Percentiles rank a stretch among this genome's conserved stretches.
Evolutionary conservation across 2,329 filamentous ascomycete species (phyloP).

Genomic region (Phyllosticta citribraziliensis): DNA sequence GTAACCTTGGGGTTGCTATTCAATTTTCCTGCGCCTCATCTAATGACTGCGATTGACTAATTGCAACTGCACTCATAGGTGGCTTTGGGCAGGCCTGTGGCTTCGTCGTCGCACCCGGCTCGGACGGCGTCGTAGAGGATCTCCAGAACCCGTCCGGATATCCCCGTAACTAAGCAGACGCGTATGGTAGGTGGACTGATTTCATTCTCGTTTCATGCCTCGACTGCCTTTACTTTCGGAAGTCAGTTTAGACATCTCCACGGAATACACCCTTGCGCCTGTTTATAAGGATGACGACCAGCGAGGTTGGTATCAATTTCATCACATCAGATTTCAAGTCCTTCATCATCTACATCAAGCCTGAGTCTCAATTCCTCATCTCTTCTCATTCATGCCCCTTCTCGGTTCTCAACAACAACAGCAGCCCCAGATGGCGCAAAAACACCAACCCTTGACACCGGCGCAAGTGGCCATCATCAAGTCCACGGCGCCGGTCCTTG

Average conservation of each 20-base stretch:
- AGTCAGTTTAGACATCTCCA: constrained; percentile 3
- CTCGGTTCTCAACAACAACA: neutral
- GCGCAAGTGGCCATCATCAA: constrained; percentile 57
- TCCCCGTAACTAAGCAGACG: neutral
- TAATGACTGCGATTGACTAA: constrained; percentile 3
- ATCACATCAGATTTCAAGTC: neutral
- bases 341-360: neutral
- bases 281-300: neutral
- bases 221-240: neutral
- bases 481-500: constrained; percentile 59
- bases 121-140: neutral
- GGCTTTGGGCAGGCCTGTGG: neutral
- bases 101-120: neutral
- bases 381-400: neutral
- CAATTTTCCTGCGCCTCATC: neutral
- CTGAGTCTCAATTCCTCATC: neutral
- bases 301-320: neutral
- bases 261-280: neutral
- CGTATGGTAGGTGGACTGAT: neutral
- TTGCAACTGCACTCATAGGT: constrained; percentile 6
- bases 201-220: neutral
- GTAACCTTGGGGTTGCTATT: neutral
- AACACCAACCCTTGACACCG: constrained; percentile 39
- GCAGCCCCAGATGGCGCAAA: neutral
- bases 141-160: neutral